A percentile compares a stretch with the other conserved stretches of the same genome.
Conservation (phyloP, 2,329 filamentous ascomycete genomes). For the Aspergillus aculeatinus region DNA sequence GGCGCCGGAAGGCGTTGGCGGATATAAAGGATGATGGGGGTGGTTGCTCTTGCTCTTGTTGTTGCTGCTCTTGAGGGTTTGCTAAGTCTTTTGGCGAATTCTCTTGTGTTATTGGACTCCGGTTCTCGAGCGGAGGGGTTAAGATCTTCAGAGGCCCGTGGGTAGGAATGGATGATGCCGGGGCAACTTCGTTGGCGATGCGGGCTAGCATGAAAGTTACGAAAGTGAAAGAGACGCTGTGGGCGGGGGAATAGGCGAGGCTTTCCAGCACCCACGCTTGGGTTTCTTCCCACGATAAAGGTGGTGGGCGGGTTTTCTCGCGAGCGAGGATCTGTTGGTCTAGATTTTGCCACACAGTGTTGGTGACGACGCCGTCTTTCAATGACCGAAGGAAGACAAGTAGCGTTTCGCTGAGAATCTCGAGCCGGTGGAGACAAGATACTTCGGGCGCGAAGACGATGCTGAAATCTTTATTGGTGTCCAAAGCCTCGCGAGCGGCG, state of each 20-base stretch:
- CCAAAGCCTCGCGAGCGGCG: conserved; percentile 64
- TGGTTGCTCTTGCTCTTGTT: background rate
- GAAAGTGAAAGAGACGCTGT: conserved; percentile 89
- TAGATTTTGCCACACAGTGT: conserved; percentile 67
- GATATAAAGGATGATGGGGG: conserved; percentile 31
- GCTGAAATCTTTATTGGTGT: conserved; percentile 64
- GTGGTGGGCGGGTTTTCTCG: conserved; percentile 51
- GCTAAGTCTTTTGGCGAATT: background rate
- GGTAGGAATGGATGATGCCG: conserved; percentile 31
- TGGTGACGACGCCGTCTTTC: conserved; percentile 74
- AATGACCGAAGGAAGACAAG: conserved; percentile 72
- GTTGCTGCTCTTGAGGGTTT: background rate
- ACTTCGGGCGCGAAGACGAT: conserved; percentile 63
- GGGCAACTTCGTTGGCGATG: conserved; percentile 56
- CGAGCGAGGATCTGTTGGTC: conserved; percentile 57
- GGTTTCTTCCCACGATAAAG: conserved; percentile 54
- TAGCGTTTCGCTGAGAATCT: conserved; percentile 70
- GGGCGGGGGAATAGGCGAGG: conserved; percentile 67
- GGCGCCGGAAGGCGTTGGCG: conserved; percentile 31
- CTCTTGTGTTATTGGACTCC: conserved; percentile 15
- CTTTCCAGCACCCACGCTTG: conserved; percentile 69
- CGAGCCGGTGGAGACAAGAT: conserved; percentile 66
- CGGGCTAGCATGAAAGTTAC: conserved; percentile 72
- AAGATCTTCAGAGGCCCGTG: conserved; percentile 9
- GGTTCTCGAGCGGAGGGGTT: conserved; percentile 4